A percentile compares a stretch with the other conserved stretches of the same genome.
Evolutionary conservation across 805 yeast genomes (phyloP).

Genomic region (Torulaspora delbrueckii): DNA sequence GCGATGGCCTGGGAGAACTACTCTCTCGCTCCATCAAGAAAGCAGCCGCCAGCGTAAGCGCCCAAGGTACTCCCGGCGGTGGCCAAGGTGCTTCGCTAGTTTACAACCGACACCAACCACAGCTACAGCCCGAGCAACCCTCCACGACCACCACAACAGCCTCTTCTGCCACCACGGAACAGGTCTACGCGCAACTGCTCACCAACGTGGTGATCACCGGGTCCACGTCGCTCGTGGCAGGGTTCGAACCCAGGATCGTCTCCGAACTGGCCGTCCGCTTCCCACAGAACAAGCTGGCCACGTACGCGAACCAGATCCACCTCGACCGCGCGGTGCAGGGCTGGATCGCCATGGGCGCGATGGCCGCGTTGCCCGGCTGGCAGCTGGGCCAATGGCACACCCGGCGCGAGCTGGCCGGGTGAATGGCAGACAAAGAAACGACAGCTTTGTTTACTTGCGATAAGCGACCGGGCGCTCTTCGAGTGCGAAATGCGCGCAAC

Average conservation of each 20-base stretch:
- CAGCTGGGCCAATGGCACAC: constrained; percentile 31
- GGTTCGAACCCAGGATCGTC: constrained; percentile 72
- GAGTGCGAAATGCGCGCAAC: not conserved
- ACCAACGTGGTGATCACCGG: constrained; percentile 78
- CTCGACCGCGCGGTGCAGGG: constrained; percentile 70
- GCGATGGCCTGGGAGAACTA: constrained; percentile 29
- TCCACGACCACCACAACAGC: constrained; percentile 2
- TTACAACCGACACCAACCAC: not conserved
- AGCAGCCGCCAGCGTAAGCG: constrained; percentile 25
- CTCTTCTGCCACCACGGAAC: constrained; percentile 23
- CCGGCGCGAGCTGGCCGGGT: not conserved
- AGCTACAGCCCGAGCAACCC: not conserved
- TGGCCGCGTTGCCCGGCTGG: constrained; percentile 31
- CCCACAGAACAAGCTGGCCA: constrained; percentile 78
- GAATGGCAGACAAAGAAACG: not conserved
- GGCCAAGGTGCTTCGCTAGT: constrained; percentile 19
- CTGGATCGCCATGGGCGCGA: constrained; percentile 71
- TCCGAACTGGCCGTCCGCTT: constrained; percentile 62
- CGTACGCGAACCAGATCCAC: constrained; percentile 76
- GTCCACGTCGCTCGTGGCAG: constrained; percentile 69
- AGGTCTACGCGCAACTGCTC: constrained; percentile 28
- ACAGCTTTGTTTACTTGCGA: not conserved
- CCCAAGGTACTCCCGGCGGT: constrained; percentile 16
- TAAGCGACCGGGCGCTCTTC: not conserved
- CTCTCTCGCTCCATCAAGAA: constrained; percentile 27